Evolutionary conservation across 2,329 filamentous ascomycete genomes (phyloP), one percentile per base, ranked within the genome.

Genomic region (Grosmannia serpens): DNA sequence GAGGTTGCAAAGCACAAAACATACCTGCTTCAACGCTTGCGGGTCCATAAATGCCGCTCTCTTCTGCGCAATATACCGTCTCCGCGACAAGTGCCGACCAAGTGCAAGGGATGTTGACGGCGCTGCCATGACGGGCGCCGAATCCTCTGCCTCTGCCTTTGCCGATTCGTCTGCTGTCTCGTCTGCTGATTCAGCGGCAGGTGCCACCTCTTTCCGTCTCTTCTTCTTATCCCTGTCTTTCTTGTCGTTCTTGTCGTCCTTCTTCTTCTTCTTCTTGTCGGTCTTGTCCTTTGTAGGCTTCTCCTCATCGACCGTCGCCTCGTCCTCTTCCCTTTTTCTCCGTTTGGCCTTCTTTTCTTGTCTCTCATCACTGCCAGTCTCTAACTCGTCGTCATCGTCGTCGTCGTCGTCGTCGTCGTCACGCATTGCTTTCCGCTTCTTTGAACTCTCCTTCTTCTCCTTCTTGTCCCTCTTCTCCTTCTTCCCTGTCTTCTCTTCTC

Each of bases 21-120:
- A 70, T 74, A 91, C 88, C 84, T 96, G 91, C 70, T 91, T 92
- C 67, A 97, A 73, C 17, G 91, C 89, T 67, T 87, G 84, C 54
- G 85, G 80, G 70, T 96, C 88, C 75, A 90, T 81, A 60, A 91
- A 81, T 2, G 91, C 91, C 75, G 86, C 83, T 66, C 84, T 85
- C 77, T 97, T 97, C 66, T 94, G 89, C 59, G 87, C 87, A 67
- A 97, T 96, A 71, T 91, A 89, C 61, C 89, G 81, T 64, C 88
- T 84, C 62, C 92, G 79, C 53, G 91, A 83, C 58, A 87, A 81
- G 69, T 91, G 88, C 63, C 90, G 81, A 54, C 80, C 83, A 29
- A 79, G 76, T 61, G 78, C 26, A 31, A 35, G 22, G 6, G 38
- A 3, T 27, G 58, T 55, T 20, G 65, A 56, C 20, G 64, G 59